phyloP scores from a whole-genome alignment of 768 basidiomycete species.

The Aureoboletus auriporus region DNA sequence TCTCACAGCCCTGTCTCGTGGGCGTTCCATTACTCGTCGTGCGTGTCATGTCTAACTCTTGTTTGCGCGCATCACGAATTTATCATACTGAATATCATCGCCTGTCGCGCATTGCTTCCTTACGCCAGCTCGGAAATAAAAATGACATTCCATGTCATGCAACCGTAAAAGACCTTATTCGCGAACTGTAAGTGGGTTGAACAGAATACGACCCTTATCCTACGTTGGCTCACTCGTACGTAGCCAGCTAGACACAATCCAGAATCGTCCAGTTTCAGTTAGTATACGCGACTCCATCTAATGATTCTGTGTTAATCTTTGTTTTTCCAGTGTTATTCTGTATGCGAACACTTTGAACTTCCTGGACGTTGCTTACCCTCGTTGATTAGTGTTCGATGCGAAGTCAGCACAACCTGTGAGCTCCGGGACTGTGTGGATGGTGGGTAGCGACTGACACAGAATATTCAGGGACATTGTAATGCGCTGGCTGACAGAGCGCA shows the following conservation, averaged over 20 bases:
- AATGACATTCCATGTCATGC: constrained; percentile 80
- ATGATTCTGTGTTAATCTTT: not conserved
- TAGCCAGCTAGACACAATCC: constrained; percentile 69
- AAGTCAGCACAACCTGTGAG: constrained; percentile 88
- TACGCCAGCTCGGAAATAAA: constrained; percentile 79
- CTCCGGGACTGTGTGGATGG: not conserved
- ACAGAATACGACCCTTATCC: too few species aligned
- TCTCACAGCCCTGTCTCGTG: constrained; percentile 58
- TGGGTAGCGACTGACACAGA: not conserved
- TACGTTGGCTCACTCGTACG: constrained; percentile 24
- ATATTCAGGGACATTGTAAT: constrained; percentile 71
- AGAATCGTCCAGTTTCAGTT: constrained; percentile 81
- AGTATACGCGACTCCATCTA: constrained; percentile 27
- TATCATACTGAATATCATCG: not conserved
- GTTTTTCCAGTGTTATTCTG: constrained; percentile 68
- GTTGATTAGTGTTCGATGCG: constrained; percentile 85
- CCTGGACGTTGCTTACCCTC: not conserved
- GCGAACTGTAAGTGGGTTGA: constrained; percentile 50
- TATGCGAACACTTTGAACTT: constrained; percentile 32
- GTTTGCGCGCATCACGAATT: not conserved
- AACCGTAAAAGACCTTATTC: constrained; percentile 80
- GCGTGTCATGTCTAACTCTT: constrained; percentile 24
- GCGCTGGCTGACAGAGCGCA: constrained; percentile 78
- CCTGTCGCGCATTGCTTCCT: not conserved
- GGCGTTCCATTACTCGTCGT: constrained; percentile 85